A percentile compares a stretch with the other conserved stretches of the same genome.
These are phyloP conservation scores for Drosera spatulata DNA, from an alignment of 179 eudicot genomes.

Conservation along the genomic window DNA sequence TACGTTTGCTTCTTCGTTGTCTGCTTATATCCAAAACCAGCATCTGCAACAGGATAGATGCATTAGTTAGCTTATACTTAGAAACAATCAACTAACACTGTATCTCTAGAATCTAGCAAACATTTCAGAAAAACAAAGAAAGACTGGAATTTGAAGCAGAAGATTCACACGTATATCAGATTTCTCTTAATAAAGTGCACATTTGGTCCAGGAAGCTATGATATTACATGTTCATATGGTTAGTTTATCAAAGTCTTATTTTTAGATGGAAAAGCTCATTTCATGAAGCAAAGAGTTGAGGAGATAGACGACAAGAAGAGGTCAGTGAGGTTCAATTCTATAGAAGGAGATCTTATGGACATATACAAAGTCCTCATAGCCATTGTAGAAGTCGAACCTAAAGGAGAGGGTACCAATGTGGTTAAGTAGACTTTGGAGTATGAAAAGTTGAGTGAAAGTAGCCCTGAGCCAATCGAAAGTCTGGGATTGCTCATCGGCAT, in stretches of 20 bases:
- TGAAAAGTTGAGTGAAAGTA: constrained; percentile 6
- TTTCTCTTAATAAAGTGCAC: too few relatives aligned
- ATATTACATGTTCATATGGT: too few relatives aligned
- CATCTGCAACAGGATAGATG: too few relatives aligned
- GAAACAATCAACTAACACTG: too few relatives aligned
- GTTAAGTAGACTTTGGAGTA: constrained; percentile 5
- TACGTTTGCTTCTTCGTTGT: constrained; percentile 1
- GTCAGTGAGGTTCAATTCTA: constrained; percentile 1
- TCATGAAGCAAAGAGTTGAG: constrained; percentile 2
- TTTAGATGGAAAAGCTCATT: constrained; percentile 9
- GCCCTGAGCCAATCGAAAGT: background rate
- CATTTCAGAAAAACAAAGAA: too few relatives aligned
- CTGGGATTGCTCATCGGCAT: constrained; percentile 4
- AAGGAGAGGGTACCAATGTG: background rate
- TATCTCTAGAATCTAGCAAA: too few relatives aligned
- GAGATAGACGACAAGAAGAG: background rate
- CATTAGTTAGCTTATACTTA: too few relatives aligned
- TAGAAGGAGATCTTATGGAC: constrained; percentile 7
- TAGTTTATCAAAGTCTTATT: too few relatives aligned
- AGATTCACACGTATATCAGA: too few relatives aligned
- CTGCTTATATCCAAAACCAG: too few relatives aligned
- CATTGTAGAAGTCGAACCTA: constrained; percentile 1
- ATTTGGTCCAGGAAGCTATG: too few relatives aligned
- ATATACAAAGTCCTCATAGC: constrained; percentile 3
- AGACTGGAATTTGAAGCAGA: too few relatives aligned